A percentile compares a stretch with the other conserved stretches of the same genome.
Conservation (phyloP, 352 stramenopile species). For the Globisporangium paddicum region DNA sequence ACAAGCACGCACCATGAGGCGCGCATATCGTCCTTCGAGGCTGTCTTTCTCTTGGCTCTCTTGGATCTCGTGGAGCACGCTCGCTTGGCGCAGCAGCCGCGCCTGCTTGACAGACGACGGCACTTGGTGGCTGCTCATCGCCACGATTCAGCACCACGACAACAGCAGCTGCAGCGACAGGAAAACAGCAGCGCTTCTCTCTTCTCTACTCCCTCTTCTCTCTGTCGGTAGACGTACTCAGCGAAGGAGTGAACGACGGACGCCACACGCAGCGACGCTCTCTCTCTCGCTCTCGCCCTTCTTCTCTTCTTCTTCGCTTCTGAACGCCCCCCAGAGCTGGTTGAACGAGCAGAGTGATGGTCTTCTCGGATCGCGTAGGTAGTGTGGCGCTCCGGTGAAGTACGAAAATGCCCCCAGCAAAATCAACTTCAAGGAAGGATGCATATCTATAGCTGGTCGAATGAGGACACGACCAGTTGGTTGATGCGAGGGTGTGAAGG, state of each 20-base stretch:
- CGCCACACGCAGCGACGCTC: not conserved
- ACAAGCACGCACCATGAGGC: slow-evolving; percentile 52
- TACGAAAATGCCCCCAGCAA: slow-evolving; percentile 3
- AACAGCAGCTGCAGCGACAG: not conserved
- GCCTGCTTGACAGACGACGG: slow-evolving; percentile 16
- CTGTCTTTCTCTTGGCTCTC: slow-evolving; percentile 74
- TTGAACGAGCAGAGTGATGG: slow-evolving; percentile 7
- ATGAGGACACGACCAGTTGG: not conserved
- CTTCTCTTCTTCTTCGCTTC: slow-evolving; percentile 5
- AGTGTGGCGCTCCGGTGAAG: not conserved
- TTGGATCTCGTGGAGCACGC: slow-evolving; percentile 74
- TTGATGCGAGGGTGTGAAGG: not conserved
- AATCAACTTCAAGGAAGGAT: not conserved
- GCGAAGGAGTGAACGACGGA: not conserved
- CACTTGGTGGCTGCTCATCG: slow-evolving; percentile 22
- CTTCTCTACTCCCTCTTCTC: not conserved
- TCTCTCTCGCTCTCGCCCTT: not conserved
- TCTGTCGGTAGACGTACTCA: not conserved
- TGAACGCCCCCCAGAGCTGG: not conserved
- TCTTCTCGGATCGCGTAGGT: slow-evolving; percentile 6
- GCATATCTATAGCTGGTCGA: not conserved
- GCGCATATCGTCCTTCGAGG: slow-evolving; percentile 61
- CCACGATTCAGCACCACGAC: not conserved
- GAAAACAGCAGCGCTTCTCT: not conserved
- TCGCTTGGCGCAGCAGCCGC: slow-evolving; percentile 52